Conservation (phyloP, 2,329 filamentous ascomycete species). For the Juglanconis oblonga region DNA sequence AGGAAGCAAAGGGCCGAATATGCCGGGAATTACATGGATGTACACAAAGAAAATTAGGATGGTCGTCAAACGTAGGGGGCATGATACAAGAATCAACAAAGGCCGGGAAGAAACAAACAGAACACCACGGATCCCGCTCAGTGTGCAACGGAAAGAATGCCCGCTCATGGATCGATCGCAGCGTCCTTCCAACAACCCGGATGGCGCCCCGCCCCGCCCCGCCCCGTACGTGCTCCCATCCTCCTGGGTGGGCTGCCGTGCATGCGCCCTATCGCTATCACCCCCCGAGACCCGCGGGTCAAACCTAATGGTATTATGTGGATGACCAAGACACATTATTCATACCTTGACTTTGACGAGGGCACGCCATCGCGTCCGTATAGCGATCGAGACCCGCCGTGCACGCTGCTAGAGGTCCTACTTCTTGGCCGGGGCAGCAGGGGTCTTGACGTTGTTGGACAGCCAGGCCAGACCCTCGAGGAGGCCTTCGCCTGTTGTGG, state of each 20-base stretch:
- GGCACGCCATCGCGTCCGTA: not conserved
- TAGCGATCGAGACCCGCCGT: not conserved
- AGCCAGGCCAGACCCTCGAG: constrained; percentile 81
- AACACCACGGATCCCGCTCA: not conserved
- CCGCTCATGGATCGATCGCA: not conserved
- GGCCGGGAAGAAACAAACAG: not conserved
- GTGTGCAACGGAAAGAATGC: not conserved
- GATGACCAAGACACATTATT: not conserved
- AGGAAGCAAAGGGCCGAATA: constrained; percentile 14
- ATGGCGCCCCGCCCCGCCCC: no score
- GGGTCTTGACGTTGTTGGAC: constrained; percentile 77
- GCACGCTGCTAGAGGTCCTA: constrained; percentile 28
- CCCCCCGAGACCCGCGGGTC: not conserved
- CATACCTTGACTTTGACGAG: not conserved
- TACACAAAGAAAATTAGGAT: constrained; percentile 12
- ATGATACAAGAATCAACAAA: constrained; percentile 12
- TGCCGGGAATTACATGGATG: constrained; percentile 17
- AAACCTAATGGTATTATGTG: constrained; percentile 1
- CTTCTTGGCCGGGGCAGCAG: constrained; percentile 53
- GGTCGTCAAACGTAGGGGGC: constrained; percentile 16
- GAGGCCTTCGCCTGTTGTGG: constrained; percentile 76
- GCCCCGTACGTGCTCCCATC: no score
- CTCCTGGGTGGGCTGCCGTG: no score
- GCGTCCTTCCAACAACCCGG: no score
- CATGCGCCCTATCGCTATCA: no score